These are phyloP conservation scores for Candida jianshihensis DNA, from an alignment of 805 yeast species.

Conservation along the genomic window DNA sequence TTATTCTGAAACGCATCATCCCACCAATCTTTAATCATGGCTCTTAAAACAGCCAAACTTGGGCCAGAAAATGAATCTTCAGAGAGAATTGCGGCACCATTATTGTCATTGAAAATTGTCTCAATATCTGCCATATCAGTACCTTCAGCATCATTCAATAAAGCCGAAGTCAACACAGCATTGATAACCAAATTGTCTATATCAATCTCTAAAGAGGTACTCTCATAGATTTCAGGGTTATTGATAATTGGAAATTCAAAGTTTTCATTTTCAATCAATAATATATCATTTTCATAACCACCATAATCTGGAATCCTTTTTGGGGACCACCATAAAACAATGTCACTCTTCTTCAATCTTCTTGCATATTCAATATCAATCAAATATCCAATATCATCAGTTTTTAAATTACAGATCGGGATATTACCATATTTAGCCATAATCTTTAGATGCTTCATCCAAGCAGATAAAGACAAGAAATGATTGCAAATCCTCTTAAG, in stretches of 20 bases:
- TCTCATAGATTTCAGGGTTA: conserved; percentile 71
- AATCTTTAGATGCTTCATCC: conserved; percentile 60
- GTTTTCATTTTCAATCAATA: conserved; percentile 44
- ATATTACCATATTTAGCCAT: conserved; percentile 68
- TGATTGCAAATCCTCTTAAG: conserved; percentile 62
- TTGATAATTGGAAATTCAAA: conserved; percentile 67
- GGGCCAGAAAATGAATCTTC: conserved; percentile 78
- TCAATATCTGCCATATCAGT: conserved; percentile 56
- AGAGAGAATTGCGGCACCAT: conserved; percentile 40
- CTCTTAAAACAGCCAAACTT: conserved; percentile 63
- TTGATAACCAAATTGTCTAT: conserved; percentile 78
- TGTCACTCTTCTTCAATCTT: conserved; percentile 51
- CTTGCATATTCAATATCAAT: conserved; percentile 88
- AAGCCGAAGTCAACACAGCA: conserved; percentile 76
- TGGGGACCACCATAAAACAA: conserved; percentile 92
- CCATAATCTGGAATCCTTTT: conserved; percentile 78
- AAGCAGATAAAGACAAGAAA: conserved; percentile 62
- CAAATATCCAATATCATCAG: conserved; percentile 70
- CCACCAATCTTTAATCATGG: conserved; percentile 88
- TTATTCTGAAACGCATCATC: conserved; percentile 70
- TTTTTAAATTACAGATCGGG: conserved; percentile 79
- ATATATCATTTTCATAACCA: conserved; percentile 61
- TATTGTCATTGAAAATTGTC: conserved; percentile 23
- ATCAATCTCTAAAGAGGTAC: conserved; percentile 71
- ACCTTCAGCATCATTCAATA: conserved; percentile 85